A percentile compares a stretch with the other conserved stretches of the same genome.
Conservation (phyloP, 2,329 filamentous ascomycete genomes). For the Aspergillus sp. region DNA sequence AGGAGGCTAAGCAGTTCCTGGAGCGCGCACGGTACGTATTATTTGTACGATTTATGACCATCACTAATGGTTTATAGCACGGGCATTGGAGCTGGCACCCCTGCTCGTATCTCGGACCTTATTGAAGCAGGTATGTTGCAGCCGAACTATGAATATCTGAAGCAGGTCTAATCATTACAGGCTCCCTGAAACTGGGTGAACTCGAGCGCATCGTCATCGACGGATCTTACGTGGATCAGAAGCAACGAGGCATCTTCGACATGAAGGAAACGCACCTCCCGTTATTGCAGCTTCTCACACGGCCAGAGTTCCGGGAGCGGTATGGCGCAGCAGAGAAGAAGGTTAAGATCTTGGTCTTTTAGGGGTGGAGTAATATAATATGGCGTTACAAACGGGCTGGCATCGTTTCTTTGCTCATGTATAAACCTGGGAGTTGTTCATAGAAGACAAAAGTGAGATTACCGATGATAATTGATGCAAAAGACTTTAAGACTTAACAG, state of each 20-base stretch:
- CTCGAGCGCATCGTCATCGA: constrained; percentile 83
- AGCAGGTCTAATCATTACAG: constrained; percentile 39
- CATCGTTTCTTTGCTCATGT: neutral
- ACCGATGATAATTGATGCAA: no score
- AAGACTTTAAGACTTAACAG: no score
- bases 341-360: constrained; percentile 54
- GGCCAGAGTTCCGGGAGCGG: constrained; percentile 69
- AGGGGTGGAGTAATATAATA: constrained; percentile 9
- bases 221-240: constrained; percentile 89
- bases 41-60: neutral
- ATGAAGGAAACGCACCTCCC: constrained; percentile 92
- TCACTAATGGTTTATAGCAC: constrained; percentile 54
- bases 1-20: constrained; percentile 78
- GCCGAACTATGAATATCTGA: neutral
- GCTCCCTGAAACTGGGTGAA: constrained; percentile 68
- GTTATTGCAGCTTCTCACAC: constrained; percentile 71
- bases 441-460: neutral
- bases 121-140: constrained; percentile 71
- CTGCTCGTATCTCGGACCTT: constrained; percentile 76
- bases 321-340: constrained; percentile 62
- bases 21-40: constrained; percentile 57
- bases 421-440: neutral
- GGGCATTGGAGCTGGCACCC: constrained; percentile 88
- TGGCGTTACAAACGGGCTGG: constrained; percentile 4
- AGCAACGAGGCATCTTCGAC: constrained; percentile 90